Conservation (phyloP, 495 filamentous ascomycete species). For the Neurospora tetrasperma region DNA sequence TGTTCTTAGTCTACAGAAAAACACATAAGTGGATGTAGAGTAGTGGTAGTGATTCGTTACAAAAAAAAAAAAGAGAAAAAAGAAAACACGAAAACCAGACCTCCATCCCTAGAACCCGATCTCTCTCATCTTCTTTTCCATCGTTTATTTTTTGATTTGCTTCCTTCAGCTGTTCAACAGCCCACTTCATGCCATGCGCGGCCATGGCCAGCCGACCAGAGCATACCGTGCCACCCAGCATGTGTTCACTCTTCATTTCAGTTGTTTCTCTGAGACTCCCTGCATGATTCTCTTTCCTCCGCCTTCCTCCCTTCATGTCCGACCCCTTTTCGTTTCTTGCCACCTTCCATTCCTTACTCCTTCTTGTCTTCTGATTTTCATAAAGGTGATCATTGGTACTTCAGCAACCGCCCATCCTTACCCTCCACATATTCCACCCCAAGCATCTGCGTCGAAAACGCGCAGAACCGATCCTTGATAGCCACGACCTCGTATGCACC, state of each 20-base stretch:
- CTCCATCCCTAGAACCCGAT: background rate
- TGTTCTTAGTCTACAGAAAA: background rate
- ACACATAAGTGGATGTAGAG: background rate
- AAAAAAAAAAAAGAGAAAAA: background rate
- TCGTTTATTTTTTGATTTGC: background rate
- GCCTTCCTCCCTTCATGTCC: background rate
- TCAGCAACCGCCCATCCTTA: constrained; percentile 27
- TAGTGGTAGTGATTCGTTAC: background rate
- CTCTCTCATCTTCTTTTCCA: background rate
- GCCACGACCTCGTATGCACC: constrained; percentile 94
- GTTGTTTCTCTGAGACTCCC: background rate
- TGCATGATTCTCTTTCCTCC: background rate
- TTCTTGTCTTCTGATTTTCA: background rate
- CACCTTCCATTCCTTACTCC: background rate
- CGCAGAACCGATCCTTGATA: constrained; percentile 85
- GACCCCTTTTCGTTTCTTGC: background rate
- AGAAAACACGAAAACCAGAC: background rate
- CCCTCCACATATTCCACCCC: constrained; percentile 22
- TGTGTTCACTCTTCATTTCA: background rate
- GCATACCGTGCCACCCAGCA: background rate
- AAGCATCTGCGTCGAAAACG: constrained; percentile 56
- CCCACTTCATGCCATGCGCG: background rate
- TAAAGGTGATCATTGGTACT: background rate
- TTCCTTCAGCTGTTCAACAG: background rate
- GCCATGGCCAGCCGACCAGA: background rate